Evolutionary conservation across 2,329 filamentous ascomycete species (phyloP).

Genomic region (Didymosphaeria variabile): DNA sequence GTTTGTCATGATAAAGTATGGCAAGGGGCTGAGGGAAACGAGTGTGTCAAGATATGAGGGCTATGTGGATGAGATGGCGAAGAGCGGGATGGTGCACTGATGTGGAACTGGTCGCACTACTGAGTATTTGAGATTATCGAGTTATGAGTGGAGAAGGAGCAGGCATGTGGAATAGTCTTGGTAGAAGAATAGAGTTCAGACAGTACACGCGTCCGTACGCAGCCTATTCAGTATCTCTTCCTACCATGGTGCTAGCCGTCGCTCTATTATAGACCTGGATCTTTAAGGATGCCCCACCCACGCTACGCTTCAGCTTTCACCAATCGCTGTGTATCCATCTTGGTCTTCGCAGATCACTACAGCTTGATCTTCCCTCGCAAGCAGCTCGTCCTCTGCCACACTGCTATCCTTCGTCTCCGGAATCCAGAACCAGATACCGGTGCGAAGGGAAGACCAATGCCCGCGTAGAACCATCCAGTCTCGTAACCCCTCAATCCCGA

Average conservation of each 20-base stretch:
- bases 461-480: conserved; percentile 22
- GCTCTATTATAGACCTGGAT: no score
- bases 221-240: no score
- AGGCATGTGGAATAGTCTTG: no score
- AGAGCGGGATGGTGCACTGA: conserved; percentile 31
- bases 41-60: conserved; percentile 26
- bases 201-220: no score
- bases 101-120: not conserved
- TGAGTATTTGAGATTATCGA: not conserved
- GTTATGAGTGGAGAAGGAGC: not conserved
- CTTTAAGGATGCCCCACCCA: no score
- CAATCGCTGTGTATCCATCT: conserved; percentile 18
- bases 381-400: conserved; percentile 20
- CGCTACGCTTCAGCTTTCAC: not conserved
- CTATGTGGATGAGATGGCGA: conserved; percentile 29
- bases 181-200: no score
- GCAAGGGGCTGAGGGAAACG: conserved; percentile 50
- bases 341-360: conserved; percentile 17
- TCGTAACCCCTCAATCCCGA: conserved; percentile 25
- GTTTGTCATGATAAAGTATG: conserved; percentile 60
- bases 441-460: conserved; percentile 21
- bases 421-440: conserved; percentile 21
- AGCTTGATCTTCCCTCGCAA: conserved; percentile 21
- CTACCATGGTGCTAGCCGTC: no score
- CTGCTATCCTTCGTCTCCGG: conserved; percentile 17